These are phyloP conservation scores for Camellia lanceoleosa DNA, from an alignment of 148 eudicot genomes.

Conservation along the genomic window DNA sequence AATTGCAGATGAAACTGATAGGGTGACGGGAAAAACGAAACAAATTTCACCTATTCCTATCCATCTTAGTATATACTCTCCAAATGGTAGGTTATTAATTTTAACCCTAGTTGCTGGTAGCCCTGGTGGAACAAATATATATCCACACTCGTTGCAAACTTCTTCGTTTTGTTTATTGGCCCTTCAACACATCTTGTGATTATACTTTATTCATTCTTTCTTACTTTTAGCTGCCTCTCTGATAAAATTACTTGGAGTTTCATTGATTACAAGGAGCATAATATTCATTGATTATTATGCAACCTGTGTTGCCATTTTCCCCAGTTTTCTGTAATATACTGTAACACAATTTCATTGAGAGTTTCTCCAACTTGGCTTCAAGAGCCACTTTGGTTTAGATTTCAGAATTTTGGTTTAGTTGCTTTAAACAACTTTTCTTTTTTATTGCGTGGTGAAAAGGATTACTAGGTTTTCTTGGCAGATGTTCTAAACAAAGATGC, in stretches of 20 bases:
- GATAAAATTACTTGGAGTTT: not conserved
- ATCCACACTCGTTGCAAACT: not conserved
- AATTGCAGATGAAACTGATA: conserved; percentile 92
- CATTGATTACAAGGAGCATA: not conserved
- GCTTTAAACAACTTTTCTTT: not conserved
- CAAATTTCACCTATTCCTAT: conserved; percentile 95
- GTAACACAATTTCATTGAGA: not conserved
- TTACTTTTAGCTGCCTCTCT: too few relatives aligned
- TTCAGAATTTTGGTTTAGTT: not conserved
- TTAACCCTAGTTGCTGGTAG: not conserved
- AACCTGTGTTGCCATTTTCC: not conserved
- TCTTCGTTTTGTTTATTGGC: conserved; percentile 1
- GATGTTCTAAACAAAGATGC: not conserved
- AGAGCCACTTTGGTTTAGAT: not conserved
- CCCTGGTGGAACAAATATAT: not conserved
- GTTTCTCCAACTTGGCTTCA: not conserved
- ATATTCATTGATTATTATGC: not conserved
- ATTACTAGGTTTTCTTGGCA: not conserved
- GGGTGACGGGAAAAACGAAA: conserved; percentile 80
- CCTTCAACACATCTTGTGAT: conserved; percentile 1
- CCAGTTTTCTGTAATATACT: not conserved
- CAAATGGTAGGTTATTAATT: conserved; percentile 49
- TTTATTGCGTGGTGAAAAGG: not conserved
- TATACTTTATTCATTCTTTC: not conserved
- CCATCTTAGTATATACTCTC: conserved; percentile 92